Conservation (phyloP, 768 basidiomycete genomes). For the Lactarius quietus region DNA sequence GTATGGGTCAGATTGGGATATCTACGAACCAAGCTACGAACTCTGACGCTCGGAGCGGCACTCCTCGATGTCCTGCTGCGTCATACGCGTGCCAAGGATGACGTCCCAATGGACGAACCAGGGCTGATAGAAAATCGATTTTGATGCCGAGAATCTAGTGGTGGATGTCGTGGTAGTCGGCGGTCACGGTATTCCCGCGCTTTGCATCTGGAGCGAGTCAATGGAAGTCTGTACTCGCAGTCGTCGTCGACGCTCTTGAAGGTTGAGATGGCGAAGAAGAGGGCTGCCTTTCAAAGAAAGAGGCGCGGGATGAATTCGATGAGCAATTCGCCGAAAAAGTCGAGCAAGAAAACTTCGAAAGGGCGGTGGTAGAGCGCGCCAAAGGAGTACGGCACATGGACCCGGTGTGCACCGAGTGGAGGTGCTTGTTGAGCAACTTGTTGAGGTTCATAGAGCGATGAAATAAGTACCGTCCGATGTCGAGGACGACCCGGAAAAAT, state of each 20-base stretch:
- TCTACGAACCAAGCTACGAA: not conserved
- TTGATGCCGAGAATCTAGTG: conserved; percentile 93
- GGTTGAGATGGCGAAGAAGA: conserved; percentile 81
- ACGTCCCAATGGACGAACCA: conserved; percentile 95
- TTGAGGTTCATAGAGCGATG: conserved; percentile 91
- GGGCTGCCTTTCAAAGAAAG: conserved; percentile 73
- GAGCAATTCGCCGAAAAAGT: conserved; percentile 72
- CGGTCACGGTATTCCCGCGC: conserved; percentile 85
- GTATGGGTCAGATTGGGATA: not conserved
- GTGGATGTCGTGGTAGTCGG: conserved; percentile 97
- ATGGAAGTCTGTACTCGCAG: conserved; percentile 86
- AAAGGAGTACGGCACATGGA: no score
- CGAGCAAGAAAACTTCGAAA: conserved; percentile 87
- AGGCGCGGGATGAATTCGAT: conserved; percentile 68
- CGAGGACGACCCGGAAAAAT: conserved; percentile 78
- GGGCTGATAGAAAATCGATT: conserved; percentile 90
- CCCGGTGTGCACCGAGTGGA: conserved; percentile 92
- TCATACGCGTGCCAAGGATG: conserved; percentile 81
- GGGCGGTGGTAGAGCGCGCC: no score
- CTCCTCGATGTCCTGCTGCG: conserved; percentile 57
- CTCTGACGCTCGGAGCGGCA: conserved; percentile 32
- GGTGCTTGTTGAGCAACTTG: conserved; percentile 83
- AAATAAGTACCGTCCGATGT: conserved; percentile 97
- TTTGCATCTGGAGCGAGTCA: conserved; percentile 88
- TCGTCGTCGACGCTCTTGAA: conserved; percentile 96